Evolutionary conservation across 108 stramenopile genomes (phyloP).

Genomic region (Aurantiochytrium sp.): DNA sequence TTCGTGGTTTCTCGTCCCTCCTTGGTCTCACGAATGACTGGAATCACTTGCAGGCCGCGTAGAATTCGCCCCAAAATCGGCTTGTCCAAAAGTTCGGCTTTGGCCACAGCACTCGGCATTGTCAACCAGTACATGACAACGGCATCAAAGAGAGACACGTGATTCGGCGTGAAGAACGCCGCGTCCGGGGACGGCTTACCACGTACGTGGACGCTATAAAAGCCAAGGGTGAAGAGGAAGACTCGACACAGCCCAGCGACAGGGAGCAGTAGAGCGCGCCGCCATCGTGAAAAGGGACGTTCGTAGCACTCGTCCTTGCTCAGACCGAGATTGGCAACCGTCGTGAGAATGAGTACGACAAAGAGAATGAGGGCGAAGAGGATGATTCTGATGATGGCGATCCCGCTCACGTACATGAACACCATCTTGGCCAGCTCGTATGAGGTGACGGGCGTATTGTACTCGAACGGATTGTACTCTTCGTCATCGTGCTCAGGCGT

Average conservation of each 20-base stretch:
- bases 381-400: slow-evolving; percentile 13
- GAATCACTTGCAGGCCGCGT: slow-evolving; percentile 24
- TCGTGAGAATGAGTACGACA: slow-evolving; percentile 14
- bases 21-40: slow-evolving; percentile 2
- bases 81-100: slow-evolving; percentile 30
- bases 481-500: neutral
- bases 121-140: slow-evolving; percentile 28
- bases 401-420: slow-evolving; percentile 13
- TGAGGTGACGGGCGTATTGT: slow-evolving; percentile 27
- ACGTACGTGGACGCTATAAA: slow-evolving; percentile 23
- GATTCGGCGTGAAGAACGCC: slow-evolving; percentile 33
- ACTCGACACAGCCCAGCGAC: slow-evolving; percentile 30
- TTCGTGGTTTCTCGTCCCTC: neutral
- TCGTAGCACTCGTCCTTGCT: slow-evolving; percentile 17
- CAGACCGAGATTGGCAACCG: neutral
- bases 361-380: slow-evolving; percentile 12
- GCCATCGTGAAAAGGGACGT: slow-evolving; percentile 19
- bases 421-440: slow-evolving; percentile 34
- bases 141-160: slow-evolving; percentile 35
- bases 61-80: slow-evolving; percentile 22
- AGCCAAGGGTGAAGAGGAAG: slow-evolving; percentile 26
- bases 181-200: slow-evolving; percentile 14
- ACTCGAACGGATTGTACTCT: slow-evolving; percentile 35
- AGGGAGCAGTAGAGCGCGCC: slow-evolving; percentile 24
- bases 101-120: slow-evolving; percentile 30